A percentile compares a stretch with the other conserved stretches of the same genome.
These are phyloP conservation scores for Neurospora sp. DNA, from an alignment of 495 filamentous ascomycete species.

Conservation along the genomic window DNA sequence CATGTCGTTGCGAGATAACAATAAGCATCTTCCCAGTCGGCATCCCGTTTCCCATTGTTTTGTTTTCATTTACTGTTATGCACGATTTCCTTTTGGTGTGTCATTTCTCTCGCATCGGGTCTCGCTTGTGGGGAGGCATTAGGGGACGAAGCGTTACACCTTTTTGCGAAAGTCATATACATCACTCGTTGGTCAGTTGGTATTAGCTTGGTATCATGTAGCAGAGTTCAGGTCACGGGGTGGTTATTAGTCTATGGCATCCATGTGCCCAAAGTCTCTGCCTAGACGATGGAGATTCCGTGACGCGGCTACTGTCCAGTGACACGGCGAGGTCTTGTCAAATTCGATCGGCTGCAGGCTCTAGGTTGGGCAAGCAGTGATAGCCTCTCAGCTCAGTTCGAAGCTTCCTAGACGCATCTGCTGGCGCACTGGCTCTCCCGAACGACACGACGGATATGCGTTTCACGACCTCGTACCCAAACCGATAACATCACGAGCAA, in stretches of 20 bases:
- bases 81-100: conserved; percentile 10
- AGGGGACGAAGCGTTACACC: conserved; percentile 21
- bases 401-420: not conserved
- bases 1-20: conserved; percentile 7
- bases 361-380: not conserved
- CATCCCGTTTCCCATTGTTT: conserved; percentile 9
- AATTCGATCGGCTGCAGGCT: not conserved
- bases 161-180: not conserved
- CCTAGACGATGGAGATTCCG: not conserved
- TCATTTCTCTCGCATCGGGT: conserved; percentile 23
- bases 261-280: not conserved
- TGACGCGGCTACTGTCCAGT: not conserved
- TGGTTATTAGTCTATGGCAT: not conserved
- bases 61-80: conserved; percentile 15
- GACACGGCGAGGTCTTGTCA: not conserved
- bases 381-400: not conserved
- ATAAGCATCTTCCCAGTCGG: conserved; percentile 8
- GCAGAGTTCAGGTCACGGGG: not conserved
- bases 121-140: conserved; percentile 34
- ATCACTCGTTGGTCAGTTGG: not conserved
- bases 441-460: not conserved
- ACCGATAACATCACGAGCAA: not conserved
- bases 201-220: not conserved
- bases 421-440: not conserved
- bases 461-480: not conserved